Evolutionary conservation across 495 filamentous ascomycete species (phyloP).

Genomic region (Astrothelium macrocarpum): DNA sequence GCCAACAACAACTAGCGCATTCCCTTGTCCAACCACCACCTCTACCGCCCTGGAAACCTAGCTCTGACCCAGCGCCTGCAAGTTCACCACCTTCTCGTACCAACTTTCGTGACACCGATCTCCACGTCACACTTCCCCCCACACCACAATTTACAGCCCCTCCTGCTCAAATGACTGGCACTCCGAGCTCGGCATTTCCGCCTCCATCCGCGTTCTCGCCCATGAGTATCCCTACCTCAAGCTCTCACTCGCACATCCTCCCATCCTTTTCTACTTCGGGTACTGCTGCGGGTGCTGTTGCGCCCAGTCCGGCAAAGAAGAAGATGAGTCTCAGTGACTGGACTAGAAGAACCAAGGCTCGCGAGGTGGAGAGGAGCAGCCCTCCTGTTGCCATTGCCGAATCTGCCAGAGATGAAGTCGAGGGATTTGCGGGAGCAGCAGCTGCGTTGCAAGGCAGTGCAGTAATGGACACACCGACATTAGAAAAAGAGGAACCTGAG

Average conservation of each 20-base stretch:
- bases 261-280: constrained; percentile 5
- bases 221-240: background rate
- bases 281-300: constrained; percentile 34
- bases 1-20: constrained; percentile 10
- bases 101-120: constrained; percentile 9
- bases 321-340: constrained; percentile 76
- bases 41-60: constrained; percentile 19
- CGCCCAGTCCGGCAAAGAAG: constrained; percentile 52
- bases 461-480: background rate
- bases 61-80: background rate
- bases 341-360: constrained; percentile 40
- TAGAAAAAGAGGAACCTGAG: background rate
- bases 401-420: background rate
- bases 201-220: background rate
- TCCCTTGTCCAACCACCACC: constrained; percentile 22
- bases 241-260: background rate
- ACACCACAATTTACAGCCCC: constrained; percentile 28
- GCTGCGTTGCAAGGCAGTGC: background rate
- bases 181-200: background rate
- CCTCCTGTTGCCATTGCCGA: background rate
- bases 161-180: constrained; percentile 8
- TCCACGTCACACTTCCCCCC: constrained; percentile 21
- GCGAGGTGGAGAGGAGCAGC: constrained; percentile 1
- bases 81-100: constrained; percentile 6
- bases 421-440: background rate